Conservation (phyloP, 768 basidiomycete genomes). For the Lanmaoa pseudosensibilis region DNA sequence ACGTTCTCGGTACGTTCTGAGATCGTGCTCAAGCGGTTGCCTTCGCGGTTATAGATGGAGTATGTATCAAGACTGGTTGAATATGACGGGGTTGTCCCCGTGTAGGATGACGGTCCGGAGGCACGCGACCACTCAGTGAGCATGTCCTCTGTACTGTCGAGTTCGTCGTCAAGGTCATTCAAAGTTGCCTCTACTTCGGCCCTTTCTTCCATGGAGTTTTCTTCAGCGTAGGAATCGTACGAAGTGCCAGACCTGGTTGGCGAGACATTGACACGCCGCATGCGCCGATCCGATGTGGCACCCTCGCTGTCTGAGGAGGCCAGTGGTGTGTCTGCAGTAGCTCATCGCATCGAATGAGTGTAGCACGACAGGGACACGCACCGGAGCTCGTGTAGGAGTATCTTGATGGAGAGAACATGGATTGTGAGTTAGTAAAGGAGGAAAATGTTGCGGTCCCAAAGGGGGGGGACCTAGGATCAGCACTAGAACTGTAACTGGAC, state of each 20-base stretch:
- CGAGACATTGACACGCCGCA: conserved; percentile 57
- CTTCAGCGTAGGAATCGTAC: conserved; percentile 60
- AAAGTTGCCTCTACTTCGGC: conserved; percentile 69
- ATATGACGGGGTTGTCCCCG: conserved; percentile 34
- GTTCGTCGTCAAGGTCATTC: conserved; percentile 63
- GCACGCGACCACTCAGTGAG: conserved; percentile 65
- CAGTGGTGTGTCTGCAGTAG: conserved; percentile 42
- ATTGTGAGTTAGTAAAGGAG: conserved; percentile 50
- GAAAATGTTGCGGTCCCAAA: conserved; percentile 62
- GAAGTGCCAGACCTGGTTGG: conserved; percentile 42
- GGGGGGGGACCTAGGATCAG: conserved; percentile 60
- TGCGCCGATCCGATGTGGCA: conserved; percentile 45
- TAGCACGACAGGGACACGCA: conserved; percentile 28
- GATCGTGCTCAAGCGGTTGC: conserved; percentile 66
- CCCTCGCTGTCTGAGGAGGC: conserved; percentile 49
- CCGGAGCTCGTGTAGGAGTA: conserved; percentile 58
- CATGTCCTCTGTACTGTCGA: conserved; percentile 64
- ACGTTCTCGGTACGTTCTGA: conserved; percentile 75
- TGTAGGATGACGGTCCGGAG: conserved; percentile 33
- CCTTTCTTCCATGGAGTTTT: conserved; percentile 45
- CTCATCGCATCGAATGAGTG: conserved; percentile 2
- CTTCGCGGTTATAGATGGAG: conserved; percentile 40
- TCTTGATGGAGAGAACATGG: conserved; percentile 60
- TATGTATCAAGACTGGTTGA: conserved; percentile 41
- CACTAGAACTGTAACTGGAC: conserved; percentile 38